phyloP scores from a whole-genome alignment of 108 stramenopile genomes.

The Bacterosira constricta region DNA sequence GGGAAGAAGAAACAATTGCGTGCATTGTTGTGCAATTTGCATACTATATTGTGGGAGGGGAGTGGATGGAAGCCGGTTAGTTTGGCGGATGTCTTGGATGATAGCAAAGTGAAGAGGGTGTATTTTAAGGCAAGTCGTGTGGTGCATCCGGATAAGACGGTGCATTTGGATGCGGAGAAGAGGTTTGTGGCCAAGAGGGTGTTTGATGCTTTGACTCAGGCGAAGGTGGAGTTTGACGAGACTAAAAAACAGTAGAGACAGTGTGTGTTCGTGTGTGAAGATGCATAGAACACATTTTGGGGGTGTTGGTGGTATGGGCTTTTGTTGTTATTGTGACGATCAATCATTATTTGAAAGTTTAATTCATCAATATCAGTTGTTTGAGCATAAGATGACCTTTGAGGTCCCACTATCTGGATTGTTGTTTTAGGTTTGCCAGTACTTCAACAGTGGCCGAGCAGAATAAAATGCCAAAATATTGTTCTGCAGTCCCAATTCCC shows the following conservation, averaged over 20 bases:
- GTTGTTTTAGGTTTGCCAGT: too few relatives aligned
- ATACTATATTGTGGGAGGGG: conserved; percentile 92
- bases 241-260: conserved; percentile 35
- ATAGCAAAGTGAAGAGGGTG: conserved; percentile 82
- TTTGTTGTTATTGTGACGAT: too few relatives aligned
- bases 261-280: neutral
- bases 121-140: conserved; percentile 92
- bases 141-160: conserved; percentile 95
- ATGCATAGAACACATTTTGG: too few relatives aligned
- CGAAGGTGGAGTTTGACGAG: conserved; percentile 82
- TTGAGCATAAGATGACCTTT: too few relatives aligned
- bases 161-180: conserved; percentile 83
- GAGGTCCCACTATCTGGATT: too few relatives aligned
- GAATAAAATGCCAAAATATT: too few relatives aligned
- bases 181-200: conserved; percentile 93
- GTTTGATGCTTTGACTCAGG: conserved; percentile 92
- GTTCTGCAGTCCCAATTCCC: too few relatives aligned
- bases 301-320: too few relatives aligned
- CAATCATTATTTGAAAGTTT: too few relatives aligned
- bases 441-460: too few relatives aligned
- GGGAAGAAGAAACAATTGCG: conserved; percentile 95
- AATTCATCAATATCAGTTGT: too few relatives aligned
- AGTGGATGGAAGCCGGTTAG: conserved; percentile 90
- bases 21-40: conserved; percentile 94
- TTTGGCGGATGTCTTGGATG: conserved; percentile 93